Conservation (phyloP, 768 basidiomycete genomes). For the Hemileccinum rubropunctum region DNA sequence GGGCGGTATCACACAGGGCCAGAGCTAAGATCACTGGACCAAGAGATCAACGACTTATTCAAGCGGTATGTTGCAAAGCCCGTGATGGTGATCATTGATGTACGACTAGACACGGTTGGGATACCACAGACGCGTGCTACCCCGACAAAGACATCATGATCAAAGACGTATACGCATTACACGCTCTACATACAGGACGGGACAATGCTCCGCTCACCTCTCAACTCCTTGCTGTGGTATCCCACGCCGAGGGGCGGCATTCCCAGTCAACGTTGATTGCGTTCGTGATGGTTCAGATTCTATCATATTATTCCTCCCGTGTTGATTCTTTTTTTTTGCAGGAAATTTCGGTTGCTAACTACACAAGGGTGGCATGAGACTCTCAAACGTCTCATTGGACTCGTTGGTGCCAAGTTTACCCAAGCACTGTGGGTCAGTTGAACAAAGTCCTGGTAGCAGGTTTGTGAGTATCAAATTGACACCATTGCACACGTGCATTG, state of each 20-base stretch:
- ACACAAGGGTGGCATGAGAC: constrained; percentile 81
- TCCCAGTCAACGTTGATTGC: constrained; percentile 54
- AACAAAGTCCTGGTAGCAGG: constrained; percentile 86
- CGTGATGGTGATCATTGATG: too few species aligned
- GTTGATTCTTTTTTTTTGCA: constrained; percentile 30
- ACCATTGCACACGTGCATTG: not conserved
- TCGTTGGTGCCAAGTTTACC: constrained; percentile 79
- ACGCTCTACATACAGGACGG: too few species aligned
- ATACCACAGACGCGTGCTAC: too few species aligned
- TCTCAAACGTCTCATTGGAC: constrained; percentile 78
- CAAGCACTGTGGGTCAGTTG: constrained; percentile 70
- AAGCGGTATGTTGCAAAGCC: too few species aligned
- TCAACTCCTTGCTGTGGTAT: constrained; percentile 81
- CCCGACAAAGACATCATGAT: too few species aligned
- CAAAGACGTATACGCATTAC: too few species aligned
- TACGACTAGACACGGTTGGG: too few species aligned
- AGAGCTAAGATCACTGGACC: too few species aligned
- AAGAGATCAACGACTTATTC: too few species aligned
- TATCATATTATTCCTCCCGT: not conserved
- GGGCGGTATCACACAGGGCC: too few species aligned
- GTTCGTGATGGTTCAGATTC: constrained; percentile 41
- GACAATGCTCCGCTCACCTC: constrained; percentile 57
- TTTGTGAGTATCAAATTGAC: constrained; percentile 48
- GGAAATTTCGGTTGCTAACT: constrained; percentile 86
- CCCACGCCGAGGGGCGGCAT: constrained; percentile 66